Evolutionary conservation across 2,329 filamentous ascomycete genomes (phyloP).

Genomic region (Phyllosticta ampelicida): DNA sequence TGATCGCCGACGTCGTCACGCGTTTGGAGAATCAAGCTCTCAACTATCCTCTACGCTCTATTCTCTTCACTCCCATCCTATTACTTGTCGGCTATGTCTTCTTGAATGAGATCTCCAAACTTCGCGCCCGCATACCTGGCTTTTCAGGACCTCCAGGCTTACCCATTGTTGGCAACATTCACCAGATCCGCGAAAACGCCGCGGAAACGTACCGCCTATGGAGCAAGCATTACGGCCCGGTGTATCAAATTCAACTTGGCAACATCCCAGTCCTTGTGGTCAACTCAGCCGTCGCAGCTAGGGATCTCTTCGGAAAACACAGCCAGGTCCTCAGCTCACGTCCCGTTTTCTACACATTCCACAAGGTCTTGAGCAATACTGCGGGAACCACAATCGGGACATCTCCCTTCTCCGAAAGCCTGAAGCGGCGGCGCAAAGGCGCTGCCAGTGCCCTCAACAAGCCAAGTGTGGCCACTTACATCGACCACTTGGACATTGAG

Average conservation of each 20-base stretch:
- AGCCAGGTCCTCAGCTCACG: conserved; percentile 32
- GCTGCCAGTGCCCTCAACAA: conserved; percentile 56
- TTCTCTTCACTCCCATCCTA: conserved; percentile 17
- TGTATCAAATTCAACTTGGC: conserved; percentile 38
- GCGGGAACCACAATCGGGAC: conserved; percentile 59
- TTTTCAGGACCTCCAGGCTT: conserved; percentile 30
- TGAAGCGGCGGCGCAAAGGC: conserved; percentile 54
- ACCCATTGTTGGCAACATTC: conserved; percentile 33
- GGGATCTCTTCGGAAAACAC: conserved; percentile 32
- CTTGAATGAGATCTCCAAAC: conserved; percentile 27
- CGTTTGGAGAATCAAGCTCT: conserved; percentile 1
- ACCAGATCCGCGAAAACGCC: conserved; percentile 32
- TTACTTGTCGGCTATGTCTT: conserved; percentile 25
- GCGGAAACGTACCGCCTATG: conserved; percentile 34
- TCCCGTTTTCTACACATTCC: conserved; percentile 37
- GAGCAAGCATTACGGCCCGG: conserved; percentile 30
- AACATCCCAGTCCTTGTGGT: conserved; percentile 36
- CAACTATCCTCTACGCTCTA: conserved; percentile 19
- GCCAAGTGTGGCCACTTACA: conserved; percentile 51
- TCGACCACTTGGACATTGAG: conserved; percentile 52
- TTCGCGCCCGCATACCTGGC: conserved; percentile 25
- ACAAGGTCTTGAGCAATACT: conserved; percentile 50
- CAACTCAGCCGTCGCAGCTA: conserved; percentile 31
- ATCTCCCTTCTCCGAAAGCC: conserved; percentile 53
- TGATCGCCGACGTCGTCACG: conserved; percentile 5